Evolutionary conservation across 2,329 filamentous ascomycete genomes (phyloP).

Genomic region (Phoma sp.): DNA sequence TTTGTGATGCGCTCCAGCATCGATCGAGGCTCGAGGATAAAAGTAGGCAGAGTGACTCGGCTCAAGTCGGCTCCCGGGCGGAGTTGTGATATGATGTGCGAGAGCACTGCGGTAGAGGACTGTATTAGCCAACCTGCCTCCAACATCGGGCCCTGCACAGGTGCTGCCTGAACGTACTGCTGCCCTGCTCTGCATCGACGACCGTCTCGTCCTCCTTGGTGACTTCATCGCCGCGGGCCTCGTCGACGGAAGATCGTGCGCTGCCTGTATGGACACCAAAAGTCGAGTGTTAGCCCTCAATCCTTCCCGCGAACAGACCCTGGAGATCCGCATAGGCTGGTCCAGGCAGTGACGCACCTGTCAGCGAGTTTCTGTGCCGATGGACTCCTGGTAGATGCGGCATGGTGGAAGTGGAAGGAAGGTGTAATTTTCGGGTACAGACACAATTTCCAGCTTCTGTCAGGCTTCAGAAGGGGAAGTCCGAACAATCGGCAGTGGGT

Average conservation of each 20-base stretch:
- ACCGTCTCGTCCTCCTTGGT: conserved; percentile 72
- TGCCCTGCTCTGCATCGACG: conserved; percentile 91
- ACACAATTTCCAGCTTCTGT: background rate
- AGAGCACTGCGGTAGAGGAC: conserved; percentile 69
- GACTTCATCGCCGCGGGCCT: conserved; percentile 41
- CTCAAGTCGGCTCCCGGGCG: conserved; percentile 94
- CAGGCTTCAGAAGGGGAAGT: background rate
- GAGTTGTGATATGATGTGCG: conserved; percentile 95
- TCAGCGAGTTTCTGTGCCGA: conserved; percentile 33
- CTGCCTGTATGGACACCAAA: conserved; percentile 35
- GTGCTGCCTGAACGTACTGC: conserved; percentile 65
- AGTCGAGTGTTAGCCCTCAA: conserved; percentile 24
- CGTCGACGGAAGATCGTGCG: conserved; percentile 51
- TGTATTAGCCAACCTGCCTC: conserved; percentile 22
- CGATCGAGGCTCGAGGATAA: conserved; percentile 95
- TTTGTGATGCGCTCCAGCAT: conserved; percentile 99
- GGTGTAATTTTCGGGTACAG: background rate
- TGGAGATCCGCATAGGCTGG: conserved; percentile 6
- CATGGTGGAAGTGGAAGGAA: conserved; percentile 44
- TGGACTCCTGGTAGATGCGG: conserved; percentile 35
- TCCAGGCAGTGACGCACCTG: conserved; percentile 33
- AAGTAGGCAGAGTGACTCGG: conserved; percentile 91
- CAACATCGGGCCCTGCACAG: background rate
- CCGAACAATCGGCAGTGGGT: conserved; percentile 14
- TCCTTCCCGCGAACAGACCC: background rate